Base-by-base conservation (phyloP, 257 asterid genomes). In the Solanum medicagineum region DNA sequence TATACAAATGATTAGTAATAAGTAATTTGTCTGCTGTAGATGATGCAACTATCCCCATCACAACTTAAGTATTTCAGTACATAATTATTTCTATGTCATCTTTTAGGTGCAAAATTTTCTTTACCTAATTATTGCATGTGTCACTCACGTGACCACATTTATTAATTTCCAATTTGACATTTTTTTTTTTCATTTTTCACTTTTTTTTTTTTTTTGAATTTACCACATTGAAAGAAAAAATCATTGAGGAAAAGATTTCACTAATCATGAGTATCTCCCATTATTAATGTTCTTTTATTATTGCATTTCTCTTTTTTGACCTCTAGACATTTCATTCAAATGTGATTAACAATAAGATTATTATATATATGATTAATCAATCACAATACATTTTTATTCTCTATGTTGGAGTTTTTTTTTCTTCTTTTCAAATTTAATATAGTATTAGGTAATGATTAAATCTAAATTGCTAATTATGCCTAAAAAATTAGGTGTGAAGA, bases 1-100 rank as follows among this genome's bases (percentile, higher is more conserved):
- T 29, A 66, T 32, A 66, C 86, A 84, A 53, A 88, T 88, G 87
- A 86, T 88, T 86, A 70, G 71, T 32, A 36, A 24, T 16, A 32
- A 36, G 80, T 85, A 70, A 54, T 44, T 84, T 86, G 89, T 86
- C 87, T 84, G 83, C 86, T 12, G 14, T 70, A 83, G 81, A 83
- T 10, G 80, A 44, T 81, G 84, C 84, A 86, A 17, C 10, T 68
- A 51, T 69, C 81, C 40, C 87, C 85, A 51, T 83, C 88, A 47
- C n/a, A 55, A 40, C 83, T 42, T 45, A 49, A 75, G n/a, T 69
- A 69, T 75, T 51, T 77, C 62, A 51, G 24, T 16, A 77, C 29
- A 24, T 84, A 49, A 17, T 69, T 49, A 86, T 86, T 73, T 47
- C 59, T 36, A 53, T 57, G 56, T 29, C 63, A 59, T 81, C 75